phyloP scores from a whole-genome alignment of 106 monocot species.

The Acorus gramineus region DNA sequence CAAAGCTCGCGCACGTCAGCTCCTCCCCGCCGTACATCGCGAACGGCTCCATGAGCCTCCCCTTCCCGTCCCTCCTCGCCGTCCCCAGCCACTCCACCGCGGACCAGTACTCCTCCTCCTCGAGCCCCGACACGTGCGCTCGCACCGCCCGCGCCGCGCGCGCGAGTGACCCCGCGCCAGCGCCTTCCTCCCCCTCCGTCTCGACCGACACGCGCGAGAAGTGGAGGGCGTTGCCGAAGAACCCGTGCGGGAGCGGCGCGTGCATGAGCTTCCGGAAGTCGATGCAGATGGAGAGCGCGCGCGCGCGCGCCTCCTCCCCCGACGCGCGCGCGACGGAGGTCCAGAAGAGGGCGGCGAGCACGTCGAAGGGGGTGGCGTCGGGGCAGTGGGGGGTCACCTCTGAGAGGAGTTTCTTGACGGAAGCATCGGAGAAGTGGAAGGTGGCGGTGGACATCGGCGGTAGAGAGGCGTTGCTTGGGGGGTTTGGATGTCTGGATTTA shows the following conservation, averaged over 20 bases:
- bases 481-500: constrained; percentile 18
- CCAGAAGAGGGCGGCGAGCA: constrained; percentile 68
- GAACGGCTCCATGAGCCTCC: constrained; percentile 24
- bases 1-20: constrained; percentile 43
- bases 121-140: constrained; percentile 18
- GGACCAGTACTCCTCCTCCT: constrained; percentile 59
- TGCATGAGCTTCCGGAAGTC: constrained; percentile 71
- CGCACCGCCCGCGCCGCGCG: constrained; percentile 13
- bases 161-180: too few relatives aligned
- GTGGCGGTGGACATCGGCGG: constrained; percentile 38
- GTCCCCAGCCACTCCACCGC: constrained; percentile 37
- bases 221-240: constrained; percentile 74
- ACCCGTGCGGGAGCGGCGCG: constrained; percentile 83
- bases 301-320: not conserved
- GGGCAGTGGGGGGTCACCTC: constrained; percentile 4
- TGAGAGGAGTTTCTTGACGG: constrained; percentile 27
- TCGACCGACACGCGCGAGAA: constrained; percentile 39
- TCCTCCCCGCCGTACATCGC: constrained; percentile 50
- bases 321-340: constrained; percentile 10
- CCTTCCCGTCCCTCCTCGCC: not conserved
- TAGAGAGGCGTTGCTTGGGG: not conserved
- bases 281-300: constrained; percentile 27
- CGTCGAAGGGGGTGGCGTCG: constrained; percentile 52
- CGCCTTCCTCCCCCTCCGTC: constrained; percentile 8
- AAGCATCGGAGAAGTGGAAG: constrained; percentile 42